These are phyloP conservation scores for Haplosporangium gracile DNA, from an alignment of 192 early-diverging fungal species.

Conservation along the genomic window DNA sequence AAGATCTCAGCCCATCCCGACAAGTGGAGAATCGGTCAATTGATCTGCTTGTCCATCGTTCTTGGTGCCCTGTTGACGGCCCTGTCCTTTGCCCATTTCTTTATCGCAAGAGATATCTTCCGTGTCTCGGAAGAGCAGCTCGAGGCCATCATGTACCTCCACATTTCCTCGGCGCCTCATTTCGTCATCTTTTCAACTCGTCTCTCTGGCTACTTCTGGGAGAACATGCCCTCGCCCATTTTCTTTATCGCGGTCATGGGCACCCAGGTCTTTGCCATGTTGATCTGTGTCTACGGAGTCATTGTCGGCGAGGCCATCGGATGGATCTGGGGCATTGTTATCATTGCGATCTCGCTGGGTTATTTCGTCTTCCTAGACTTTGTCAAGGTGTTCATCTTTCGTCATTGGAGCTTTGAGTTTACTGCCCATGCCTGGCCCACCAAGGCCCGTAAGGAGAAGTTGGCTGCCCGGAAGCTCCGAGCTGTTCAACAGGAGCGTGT, in stretches of 20 bases:
- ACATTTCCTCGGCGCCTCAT: constrained; percentile 92
- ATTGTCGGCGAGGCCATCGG: constrained; percentile 79
- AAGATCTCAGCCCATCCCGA: constrained; percentile 92
- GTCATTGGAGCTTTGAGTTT: constrained; percentile 90
- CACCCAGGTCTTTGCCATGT: constrained; percentile 93
- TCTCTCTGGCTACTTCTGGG: constrained; percentile 88
- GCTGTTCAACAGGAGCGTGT: constrained; percentile 63
- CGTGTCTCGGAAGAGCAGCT: constrained; percentile 64
- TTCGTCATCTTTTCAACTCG: constrained; percentile 97
- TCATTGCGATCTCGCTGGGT: constrained; percentile 82
- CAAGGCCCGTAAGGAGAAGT: constrained; percentile 70
- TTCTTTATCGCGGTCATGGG: constrained; percentile 90
- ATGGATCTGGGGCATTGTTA: constrained; percentile 77
- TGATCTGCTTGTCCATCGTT: constrained; percentile 84
- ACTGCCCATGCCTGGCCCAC: constrained; percentile 89
- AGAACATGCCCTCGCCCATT: constrained; percentile 82
- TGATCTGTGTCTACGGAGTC: constrained; percentile 78
- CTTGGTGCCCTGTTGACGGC: constrained; percentile 82
- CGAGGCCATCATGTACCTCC: constrained; percentile 95
- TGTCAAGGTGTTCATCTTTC: constrained; percentile 91
- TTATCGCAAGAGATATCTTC: constrained; percentile 80
- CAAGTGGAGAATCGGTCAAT: constrained; percentile 97
- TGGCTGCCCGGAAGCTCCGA: constrained; percentile 67
- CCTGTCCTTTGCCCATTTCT: constrained; percentile 89
- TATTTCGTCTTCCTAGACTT: constrained; percentile 90